Evolutionary conservation across 2,329 filamentous ascomycete species (phyloP), one percentile per base, ranked within the genome.

Genomic region (Fusarium multiceps): DNA sequence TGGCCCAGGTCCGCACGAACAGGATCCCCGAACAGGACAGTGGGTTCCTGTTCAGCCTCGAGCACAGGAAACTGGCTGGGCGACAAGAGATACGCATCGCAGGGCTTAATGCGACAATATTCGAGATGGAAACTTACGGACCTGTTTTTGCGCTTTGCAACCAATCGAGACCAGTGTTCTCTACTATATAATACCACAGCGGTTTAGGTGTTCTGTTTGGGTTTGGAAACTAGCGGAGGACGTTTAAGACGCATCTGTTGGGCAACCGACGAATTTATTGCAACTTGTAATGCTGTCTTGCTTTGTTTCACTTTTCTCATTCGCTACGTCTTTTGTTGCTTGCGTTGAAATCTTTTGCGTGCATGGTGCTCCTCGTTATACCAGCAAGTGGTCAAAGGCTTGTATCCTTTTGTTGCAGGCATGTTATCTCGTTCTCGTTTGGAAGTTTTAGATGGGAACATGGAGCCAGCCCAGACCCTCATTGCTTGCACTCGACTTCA

Each of bases 41-140:
- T 81, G 80, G 79, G 65, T 78, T 34, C 72, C 74, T 13, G 73
- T 74, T 32, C 78, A 80, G 49, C 73, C 76, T 11, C 69, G 77
- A 47, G 71, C 72, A 11, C 73, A 74, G 27, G 79, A 81, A 60
- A 80, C 74, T 12, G 79, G 79, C 6, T 81, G 80, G 79, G 80
- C 80, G 57, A 80, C 79, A 32, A 70, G 68, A 28, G 68, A 71
- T 18, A 55, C 45, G 21, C 68, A 71, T 37, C 74, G 76, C 53
- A 76, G 74, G 48, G 51, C 60, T 40, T 72, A 74, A 27, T 62
- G 67, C 21, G 58, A 71, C 40, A 66, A 59, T 59, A 66, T 61
- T 51, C 43, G 61, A 53, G 41, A 25, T 53, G 59, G 46, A 54
- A 51, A 42, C 27, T 51, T 70, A 27, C 49, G 56, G 41, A 34